A percentile compares a stretch with the other conserved stretches of the same genome.
These are phyloP conservation scores for Vitis rotundifolia DNA, from an alignment of 164 flowering plant genomes.

Conservation along the genomic window DNA sequence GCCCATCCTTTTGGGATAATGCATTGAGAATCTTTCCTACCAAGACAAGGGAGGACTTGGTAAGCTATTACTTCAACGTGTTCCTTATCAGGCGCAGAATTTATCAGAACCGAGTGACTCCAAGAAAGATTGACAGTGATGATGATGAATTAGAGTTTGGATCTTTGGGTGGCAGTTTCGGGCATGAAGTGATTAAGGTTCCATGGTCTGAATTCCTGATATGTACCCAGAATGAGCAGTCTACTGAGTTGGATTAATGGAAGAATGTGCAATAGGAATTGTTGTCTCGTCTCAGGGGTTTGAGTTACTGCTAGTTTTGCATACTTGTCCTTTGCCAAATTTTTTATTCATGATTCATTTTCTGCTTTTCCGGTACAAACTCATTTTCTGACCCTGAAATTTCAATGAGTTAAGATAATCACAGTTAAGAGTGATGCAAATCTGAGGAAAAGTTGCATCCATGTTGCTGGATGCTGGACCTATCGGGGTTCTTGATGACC, in stretches of 20 bases:
- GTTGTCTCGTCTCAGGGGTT: background rate
- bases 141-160: constrained; percentile 44
- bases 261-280: background rate
- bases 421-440: background rate
- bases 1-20: constrained; percentile 18
- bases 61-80: constrained; percentile 47
- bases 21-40: constrained; percentile 20
- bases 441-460: background rate
- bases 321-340: background rate
- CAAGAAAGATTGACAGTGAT: constrained; percentile 38
- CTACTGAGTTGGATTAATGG: constrained; percentile 24
- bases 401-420: background rate
- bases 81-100: constrained; percentile 31
- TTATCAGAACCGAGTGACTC: constrained; percentile 46
- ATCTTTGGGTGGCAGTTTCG: constrained; percentile 24
- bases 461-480: background rate
- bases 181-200: constrained; percentile 24
- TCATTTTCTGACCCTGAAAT: background rate
- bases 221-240: constrained; percentile 37
- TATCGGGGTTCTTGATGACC: background rate
- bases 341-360: background rate
- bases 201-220: constrained; percentile 12
- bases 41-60: constrained; percentile 27
- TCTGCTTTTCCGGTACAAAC: background rate
- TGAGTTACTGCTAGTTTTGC: background rate